Percentiles rank a stretch among this genome's conserved stretches.
Conservation (phyloP, 805 yeast species). For the Saccharomycopsis fibuligera region DNA sequence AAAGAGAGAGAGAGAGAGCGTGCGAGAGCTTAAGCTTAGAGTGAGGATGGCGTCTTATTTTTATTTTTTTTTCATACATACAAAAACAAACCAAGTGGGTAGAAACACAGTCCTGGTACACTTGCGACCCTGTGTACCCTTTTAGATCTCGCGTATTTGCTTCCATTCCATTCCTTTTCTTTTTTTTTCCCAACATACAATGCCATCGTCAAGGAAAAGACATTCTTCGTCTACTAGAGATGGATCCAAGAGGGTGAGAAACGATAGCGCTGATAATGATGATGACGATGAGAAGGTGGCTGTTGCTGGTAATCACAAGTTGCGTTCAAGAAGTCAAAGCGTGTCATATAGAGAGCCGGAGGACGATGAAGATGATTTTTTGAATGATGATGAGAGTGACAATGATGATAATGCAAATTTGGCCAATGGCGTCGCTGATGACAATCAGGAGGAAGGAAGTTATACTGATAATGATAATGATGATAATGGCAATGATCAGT, state of each 20-base stretch:
- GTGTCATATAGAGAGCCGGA: constrained; percentile 17
- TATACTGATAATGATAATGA: constrained; percentile 8
- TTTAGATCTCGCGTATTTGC: not conserved
- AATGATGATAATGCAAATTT: not conserved
- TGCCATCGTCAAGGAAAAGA: constrained; percentile 13
- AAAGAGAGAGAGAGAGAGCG: too few relatives aligned
- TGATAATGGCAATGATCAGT: constrained; percentile 15
- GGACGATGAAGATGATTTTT: constrained; percentile 16
- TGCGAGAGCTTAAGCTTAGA: too few relatives aligned
- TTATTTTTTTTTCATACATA: too few relatives aligned
- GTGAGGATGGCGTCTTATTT: too few relatives aligned
- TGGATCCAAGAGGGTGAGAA: not conserved
- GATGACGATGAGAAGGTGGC: constrained; percentile 6
- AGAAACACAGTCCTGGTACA: too few relatives aligned
- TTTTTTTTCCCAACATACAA: not conserved
- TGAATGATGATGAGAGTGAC: constrained; percentile 12
- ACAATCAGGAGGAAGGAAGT: constrained; percentile 1
- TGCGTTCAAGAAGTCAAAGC: constrained; percentile 8
- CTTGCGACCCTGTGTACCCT: too few relatives aligned
- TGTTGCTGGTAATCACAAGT: constrained; percentile 3
- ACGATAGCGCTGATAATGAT: constrained; percentile 1
- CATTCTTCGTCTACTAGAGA: not conserved
- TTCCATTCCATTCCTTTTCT: too few relatives aligned
- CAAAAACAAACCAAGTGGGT: too few relatives aligned
- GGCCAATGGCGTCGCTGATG: constrained; percentile 10